Evolutionary conservation across 441 rosid genomes (phyloP), one percentile per base, ranked within the genome.

Genomic region (Adansonia grandidieri): DNA sequence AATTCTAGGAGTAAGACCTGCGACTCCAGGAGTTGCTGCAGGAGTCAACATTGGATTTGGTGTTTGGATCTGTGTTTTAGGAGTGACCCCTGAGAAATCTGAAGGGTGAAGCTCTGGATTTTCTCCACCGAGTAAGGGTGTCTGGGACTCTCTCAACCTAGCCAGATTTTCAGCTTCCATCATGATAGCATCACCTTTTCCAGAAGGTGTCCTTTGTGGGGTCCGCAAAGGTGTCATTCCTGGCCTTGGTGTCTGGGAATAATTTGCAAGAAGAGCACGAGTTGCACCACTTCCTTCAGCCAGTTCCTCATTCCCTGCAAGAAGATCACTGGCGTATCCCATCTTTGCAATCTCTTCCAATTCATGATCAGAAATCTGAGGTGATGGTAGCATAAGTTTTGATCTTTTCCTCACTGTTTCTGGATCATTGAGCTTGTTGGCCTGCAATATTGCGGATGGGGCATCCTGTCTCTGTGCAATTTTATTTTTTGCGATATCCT

Each of bases 81-180:
- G 99, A 72, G 99, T 97, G 77, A 97, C 98, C 74, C 99, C 99
- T 0, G 99, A 92, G 79, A 97, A 97, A 85, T 97, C 99, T 62
- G 99, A 97, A 85, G 98, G 98, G 81, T 97, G 99, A 89, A 97
- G 85, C 79, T 94, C 98, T 65, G 99, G 99, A 80, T 97, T 97
- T 24, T 97, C 97, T 66, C 99, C 99, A 63, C 99, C 98, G n/a
- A 97, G 84, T 77, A 97, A 85, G 78, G 99, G 98, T 50, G 99
- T 97, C 82, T 94, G 98, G 54, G 99, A 97, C 83, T 97, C 98
- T 80, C 99, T 90, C 88, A 97, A 76, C 62, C 99, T 84, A 20
- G 97, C 98, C 80, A 97, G 85, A 71, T 97, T 97, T 84, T 97
- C 97, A 65, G 99, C 99, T 87, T 97, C 99, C 99, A 93, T 95